Evolutionary conservation across 1,139 yeast genomes (phyloP).

Genomic region (Zygoascus meyerae): DNA sequence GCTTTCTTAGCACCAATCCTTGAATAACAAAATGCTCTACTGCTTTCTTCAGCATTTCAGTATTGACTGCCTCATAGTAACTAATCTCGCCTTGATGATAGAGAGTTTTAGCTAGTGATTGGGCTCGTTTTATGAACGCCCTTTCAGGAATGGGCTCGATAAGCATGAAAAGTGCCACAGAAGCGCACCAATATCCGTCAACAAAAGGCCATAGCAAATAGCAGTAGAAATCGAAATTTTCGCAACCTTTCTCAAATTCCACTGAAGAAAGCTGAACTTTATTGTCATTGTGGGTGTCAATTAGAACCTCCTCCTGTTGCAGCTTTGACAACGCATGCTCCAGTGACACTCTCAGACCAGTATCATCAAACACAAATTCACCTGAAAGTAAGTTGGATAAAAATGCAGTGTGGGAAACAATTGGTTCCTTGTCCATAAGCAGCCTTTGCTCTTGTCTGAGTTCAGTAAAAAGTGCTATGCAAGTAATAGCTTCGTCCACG

Average conservation of each 20-base stretch:
- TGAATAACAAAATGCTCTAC: constrained; percentile 31
- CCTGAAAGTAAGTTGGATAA: constrained; percentile 35
- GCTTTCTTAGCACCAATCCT: constrained; percentile 30
- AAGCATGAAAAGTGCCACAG: constrained; percentile 33
- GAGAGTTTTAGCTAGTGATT: constrained; percentile 38
- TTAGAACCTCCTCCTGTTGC: constrained; percentile 30
- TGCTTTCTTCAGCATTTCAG: constrained; percentile 38
- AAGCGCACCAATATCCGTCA: constrained; percentile 41
- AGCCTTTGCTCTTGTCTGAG: constrained; percentile 21
- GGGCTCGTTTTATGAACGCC: constrained; percentile 33
- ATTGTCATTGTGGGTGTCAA: constrained; percentile 17
- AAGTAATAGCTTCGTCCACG: constrained; percentile 38
- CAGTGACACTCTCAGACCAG: constrained; percentile 35
- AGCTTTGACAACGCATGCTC: constrained; percentile 30
- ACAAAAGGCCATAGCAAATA: constrained; percentile 41
- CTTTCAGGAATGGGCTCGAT: constrained; percentile 19
- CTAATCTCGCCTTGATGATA: constrained; percentile 39
- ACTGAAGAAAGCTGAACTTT: constrained; percentile 28
- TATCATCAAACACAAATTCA: constrained; percentile 38
- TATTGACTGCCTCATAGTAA: constrained; percentile 40
- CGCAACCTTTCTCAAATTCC: constrained; percentile 33
- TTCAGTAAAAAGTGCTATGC: constrained; percentile 34
- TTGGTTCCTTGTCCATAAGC: constrained; percentile 20
- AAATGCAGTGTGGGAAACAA: constrained; percentile 30
- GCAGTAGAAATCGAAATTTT: constrained; percentile 39